These are phyloP conservation scores for Polyporus arcularius DNA, from an alignment of 768 basidiomycete genomes.

Conservation along the genomic window DNA sequence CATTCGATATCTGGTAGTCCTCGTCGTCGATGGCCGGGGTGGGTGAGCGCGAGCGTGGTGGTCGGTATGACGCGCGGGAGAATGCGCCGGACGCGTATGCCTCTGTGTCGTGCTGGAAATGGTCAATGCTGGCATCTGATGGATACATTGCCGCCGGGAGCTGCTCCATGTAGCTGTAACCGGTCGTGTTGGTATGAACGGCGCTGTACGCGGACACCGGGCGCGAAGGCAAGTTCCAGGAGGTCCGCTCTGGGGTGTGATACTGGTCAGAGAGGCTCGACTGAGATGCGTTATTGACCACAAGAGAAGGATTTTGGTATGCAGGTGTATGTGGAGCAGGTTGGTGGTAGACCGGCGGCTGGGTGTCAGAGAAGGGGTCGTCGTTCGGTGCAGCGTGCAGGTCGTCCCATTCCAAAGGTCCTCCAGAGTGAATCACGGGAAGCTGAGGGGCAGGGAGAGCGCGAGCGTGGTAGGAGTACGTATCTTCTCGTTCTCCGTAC, in stretches of 20 bases:
- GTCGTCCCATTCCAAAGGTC: slow-evolving; percentile 30
- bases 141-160: slow-evolving; percentile 13
- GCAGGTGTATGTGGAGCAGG: not conserved
- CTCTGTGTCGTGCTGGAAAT: slow-evolving; percentile 66
- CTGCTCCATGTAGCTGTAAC: slow-evolving; percentile 16
- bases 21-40: slow-evolving; percentile 76
- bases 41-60: slow-evolving; percentile 72
- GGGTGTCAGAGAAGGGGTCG: slow-evolving; percentile 33
- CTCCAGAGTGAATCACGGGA: slow-evolving; percentile 36
- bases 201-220: slow-evolving; percentile 22
- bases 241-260: slow-evolving; percentile 9
- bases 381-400: slow-evolving; percentile 16
- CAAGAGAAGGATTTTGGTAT: slow-evolving; percentile 10
- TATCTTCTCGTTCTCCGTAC: slow-evolving; percentile 7
- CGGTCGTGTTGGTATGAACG: slow-evolving; percentile 13
- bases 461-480: not conserved
- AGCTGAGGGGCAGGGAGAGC: slow-evolving; percentile 10
- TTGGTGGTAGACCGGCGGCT: slow-evolving; percentile 4
- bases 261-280: slow-evolving; percentile 16
- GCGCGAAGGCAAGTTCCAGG: slow-evolving; percentile 18
- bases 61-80: slow-evolving; percentile 47
- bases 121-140: slow-evolving; percentile 46
- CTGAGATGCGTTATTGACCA: slow-evolving; percentile 12
- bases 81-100: slow-evolving; percentile 68
- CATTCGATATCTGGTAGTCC: slow-evolving; percentile 60